Conservation (phyloP, 345 rosid genomes). For the Citrus cavaleriei region DNA sequence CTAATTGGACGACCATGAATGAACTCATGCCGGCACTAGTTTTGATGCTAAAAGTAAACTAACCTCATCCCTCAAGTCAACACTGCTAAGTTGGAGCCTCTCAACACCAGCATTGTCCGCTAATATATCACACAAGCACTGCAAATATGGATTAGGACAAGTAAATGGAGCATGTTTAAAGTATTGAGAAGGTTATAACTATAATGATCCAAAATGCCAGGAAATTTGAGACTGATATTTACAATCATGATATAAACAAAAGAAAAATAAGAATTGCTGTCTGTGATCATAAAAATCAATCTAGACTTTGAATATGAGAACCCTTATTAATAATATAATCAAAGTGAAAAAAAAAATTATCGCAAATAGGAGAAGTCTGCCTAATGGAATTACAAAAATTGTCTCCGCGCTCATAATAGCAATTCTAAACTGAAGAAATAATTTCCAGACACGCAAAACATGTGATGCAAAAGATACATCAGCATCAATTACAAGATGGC, state of each 20-base stretch:
- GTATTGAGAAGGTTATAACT: conserved; percentile 4
- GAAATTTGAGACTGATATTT: background rate
- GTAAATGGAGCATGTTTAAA: conserved; percentile 1
- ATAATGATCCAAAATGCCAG: background rate
- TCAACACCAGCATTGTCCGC: conserved; percentile 61
- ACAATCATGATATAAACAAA: background rate
- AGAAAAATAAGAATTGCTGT: background rate
- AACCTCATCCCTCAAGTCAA: conserved; percentile 86
- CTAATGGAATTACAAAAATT: background rate
- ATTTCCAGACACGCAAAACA: background rate
- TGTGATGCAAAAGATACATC: background rate
- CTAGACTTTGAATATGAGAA: background rate
- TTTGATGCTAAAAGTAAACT: conserved; percentile 24
- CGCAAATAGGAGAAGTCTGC: background rate
- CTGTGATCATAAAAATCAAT: background rate
- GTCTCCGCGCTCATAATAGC: background rate
- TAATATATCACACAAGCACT: conserved; percentile 75
- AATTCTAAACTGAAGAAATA: background rate
- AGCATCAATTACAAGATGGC: background rate
- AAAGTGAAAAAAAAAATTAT: background rate
- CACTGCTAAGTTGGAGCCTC: conserved; percentile 83
- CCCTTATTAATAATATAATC: background rate
- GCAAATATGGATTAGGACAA: conserved; percentile 17
- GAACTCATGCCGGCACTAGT: background rate
- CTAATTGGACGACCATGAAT: background rate